Evolutionary conservation across 352 stramenopile genomes (phyloP), one percentile per base, ranked within the genome.

Genomic region (Globisporangium paddicum): DNA sequence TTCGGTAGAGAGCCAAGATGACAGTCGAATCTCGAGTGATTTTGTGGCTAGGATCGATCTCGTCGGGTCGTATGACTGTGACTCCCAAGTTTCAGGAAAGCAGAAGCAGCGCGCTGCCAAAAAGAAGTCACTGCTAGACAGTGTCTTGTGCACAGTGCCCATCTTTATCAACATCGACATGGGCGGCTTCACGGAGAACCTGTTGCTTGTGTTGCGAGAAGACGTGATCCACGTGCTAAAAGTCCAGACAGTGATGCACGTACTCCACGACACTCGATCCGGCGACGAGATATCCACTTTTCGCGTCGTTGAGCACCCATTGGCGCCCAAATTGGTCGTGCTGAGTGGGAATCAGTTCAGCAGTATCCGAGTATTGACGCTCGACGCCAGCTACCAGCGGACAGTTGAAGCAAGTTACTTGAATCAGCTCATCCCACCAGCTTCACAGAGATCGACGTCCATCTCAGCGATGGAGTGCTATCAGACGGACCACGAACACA

Each of bases 191-290:
- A 58, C 57, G 1, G 81, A 89, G 50, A 81, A 66, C 3, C 50
- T 90, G 11, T 50, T 90, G 19, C 49, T 90, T 0, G 68, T 87
- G 6, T 55, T 85, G 23, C 69, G 67, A 16, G 62, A 71, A 3
- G 76, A 87, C 37, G 49, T 86, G 5, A 78, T 90, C 28, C 71
- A 90, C 42, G 78, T 89, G n/a, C 55, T 89, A 9, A 90, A 89
- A 42, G 69, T 90, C 18, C 78, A 89, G 32, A 61, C 71, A 7
- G 64, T 78, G 19, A 55, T 89, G 18, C 42, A 64, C 23, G 53
- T 77, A 13, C 41, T 82, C 8, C 58, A 72, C 23, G 34, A 48
- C 2, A 45, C 68, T 35, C 14, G 50, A 1, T 10, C 28, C 2
- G 58, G 55, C 5, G 65, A 82, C 19, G 62, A 66, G 6, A 50